Evolutionary conservation across 495 filamentous ascomycete genomes (phyloP).

Genomic region (Parmelia sp.): DNA sequence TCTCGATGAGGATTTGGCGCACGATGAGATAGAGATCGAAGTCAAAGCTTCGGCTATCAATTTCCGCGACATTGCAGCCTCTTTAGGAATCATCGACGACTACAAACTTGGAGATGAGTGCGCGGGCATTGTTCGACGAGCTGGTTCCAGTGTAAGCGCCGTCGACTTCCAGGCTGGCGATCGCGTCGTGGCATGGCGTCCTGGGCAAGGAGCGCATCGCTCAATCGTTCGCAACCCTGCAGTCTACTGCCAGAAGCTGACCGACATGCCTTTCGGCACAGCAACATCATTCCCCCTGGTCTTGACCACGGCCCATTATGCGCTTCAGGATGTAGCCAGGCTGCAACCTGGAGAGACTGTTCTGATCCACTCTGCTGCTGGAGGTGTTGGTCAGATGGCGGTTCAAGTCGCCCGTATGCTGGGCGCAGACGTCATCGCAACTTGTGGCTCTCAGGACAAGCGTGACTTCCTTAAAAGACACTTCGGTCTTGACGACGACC

Average conservation of each 20-base stretch:
- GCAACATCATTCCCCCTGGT: slow-evolving; percentile 34
- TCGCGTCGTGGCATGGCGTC: slow-evolving; percentile 26
- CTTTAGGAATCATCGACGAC: slow-evolving; percentile 31
- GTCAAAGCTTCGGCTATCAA: slow-evolving; percentile 32
- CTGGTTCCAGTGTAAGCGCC: slow-evolving; percentile 17
- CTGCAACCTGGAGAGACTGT: too few species aligned
- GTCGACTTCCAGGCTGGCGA: slow-evolving; percentile 24
- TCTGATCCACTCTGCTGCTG: too few species aligned
- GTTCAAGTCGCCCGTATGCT: too few species aligned
- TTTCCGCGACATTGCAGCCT: slow-evolving; percentile 31
- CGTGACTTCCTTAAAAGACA: too few species aligned
- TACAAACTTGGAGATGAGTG: slow-evolving; percentile 30
- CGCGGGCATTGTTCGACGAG: slow-evolving; percentile 24
- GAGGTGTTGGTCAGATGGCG: too few species aligned
- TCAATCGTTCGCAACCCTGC: slow-evolving; percentile 28
- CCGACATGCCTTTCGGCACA: slow-evolving; percentile 19
- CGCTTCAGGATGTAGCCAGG: too few species aligned
- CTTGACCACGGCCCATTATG: too few species aligned
- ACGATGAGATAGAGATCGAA: slow-evolving; percentile 29
- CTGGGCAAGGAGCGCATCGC: slow-evolving; percentile 28
- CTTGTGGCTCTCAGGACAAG: too few species aligned
- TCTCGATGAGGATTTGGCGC: slow-evolving; percentile 26
- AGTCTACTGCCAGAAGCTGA: slow-evolving; percentile 22
- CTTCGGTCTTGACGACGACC: too few species aligned
- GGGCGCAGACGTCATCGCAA: too few species aligned